Percentiles rank a stretch among this genome's conserved stretches.
Evolutionary conservation across 805 yeast genomes (phyloP).

Genomic region (Candida manassasensis): DNA sequence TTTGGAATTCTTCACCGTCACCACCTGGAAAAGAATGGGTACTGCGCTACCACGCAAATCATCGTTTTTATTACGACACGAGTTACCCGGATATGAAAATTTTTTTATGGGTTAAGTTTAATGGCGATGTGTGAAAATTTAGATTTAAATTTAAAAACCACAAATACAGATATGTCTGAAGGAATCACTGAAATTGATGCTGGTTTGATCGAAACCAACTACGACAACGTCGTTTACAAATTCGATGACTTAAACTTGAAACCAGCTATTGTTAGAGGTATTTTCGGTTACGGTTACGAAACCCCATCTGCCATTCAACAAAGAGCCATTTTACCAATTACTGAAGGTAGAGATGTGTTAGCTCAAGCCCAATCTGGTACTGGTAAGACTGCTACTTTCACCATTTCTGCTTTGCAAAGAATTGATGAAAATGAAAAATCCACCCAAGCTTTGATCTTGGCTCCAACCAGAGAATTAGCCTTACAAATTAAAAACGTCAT

Average conservation of each 20-base stretch:
- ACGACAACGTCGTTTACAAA: constrained; percentile 76
- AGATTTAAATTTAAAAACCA: constrained; percentile 1
- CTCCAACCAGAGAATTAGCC: constrained; percentile 98
- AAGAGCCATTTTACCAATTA: constrained; percentile 74
- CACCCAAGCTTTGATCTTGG: constrained; percentile 89
- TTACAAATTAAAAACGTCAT: constrained; percentile 93
- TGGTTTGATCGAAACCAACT: constrained; percentile 86
- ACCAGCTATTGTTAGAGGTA: constrained; percentile 70
- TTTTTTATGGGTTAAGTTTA: constrained; percentile 2
- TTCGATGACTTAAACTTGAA: constrained; percentile 76
- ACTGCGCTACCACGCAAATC: too few relatives aligned
- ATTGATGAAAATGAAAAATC: constrained; percentile 68
- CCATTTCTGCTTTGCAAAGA: constrained; percentile 68
- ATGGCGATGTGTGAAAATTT: neutral
- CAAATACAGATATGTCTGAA: constrained; percentile 44
- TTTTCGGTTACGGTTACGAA: constrained; percentile 78
- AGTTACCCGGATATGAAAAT: constrained; percentile 5
- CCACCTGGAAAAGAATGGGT: neutral
- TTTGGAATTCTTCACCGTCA: too few relatives aligned
- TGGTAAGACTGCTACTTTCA: constrained; percentile 85
- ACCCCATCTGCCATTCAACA: constrained; percentile 79
- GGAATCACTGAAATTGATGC: constrained; percentile 78
- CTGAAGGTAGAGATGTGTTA: constrained; percentile 64
- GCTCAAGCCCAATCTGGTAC: constrained; percentile 92
- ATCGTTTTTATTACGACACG: too few relatives aligned